A percentile compares a stretch with the other conserved stretches of the same genome.
phyloP scores from a whole-genome alignment of 2,329 filamentous ascomycete genomes.

The Trichoderma sp. region DNA sequence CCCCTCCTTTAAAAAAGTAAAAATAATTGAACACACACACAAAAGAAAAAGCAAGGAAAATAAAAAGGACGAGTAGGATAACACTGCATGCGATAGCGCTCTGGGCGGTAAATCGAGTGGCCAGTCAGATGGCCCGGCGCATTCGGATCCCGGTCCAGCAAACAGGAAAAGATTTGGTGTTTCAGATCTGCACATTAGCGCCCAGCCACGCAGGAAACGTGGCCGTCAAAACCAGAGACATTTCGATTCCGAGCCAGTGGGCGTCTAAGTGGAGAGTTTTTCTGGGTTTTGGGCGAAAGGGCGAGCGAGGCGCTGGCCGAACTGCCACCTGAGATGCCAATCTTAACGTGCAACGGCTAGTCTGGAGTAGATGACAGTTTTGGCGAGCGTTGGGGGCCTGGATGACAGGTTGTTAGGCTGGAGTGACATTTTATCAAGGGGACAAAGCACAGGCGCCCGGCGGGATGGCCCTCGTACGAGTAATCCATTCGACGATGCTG shows the following conservation, averaged over 20 bases:
- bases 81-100: not conserved
- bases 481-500: not conserved
- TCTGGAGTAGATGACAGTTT: slow-evolving; percentile 8
- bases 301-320: not conserved
- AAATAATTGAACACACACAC: not conserved
- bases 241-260: not conserved
- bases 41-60: not conserved
- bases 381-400: not conserved
- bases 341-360: not conserved
- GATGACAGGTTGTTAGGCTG: not conserved
- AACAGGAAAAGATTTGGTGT: not conserved
- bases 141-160: slow-evolving; percentile 1
- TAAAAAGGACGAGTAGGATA: not conserved
- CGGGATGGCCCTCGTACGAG: not conserved
- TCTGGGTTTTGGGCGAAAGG: not conserved
- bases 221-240: not conserved
- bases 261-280: not conserved
- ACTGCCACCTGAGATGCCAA: not conserved
- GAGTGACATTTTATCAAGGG: not conserved
- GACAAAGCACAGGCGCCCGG: not conserved
- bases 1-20: not conserved
- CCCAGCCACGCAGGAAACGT: slow-evolving; percentile 13
- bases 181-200: slow-evolving; percentile 19
- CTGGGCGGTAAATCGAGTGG: not conserved
- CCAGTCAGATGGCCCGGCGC: slow-evolving; percentile 1